A percentile compares a stretch with the other conserved stretches of the same genome.
phyloP scores from a whole-genome alignment of 192 early-diverging fungal species.

The Coemansia sp. region DNA sequence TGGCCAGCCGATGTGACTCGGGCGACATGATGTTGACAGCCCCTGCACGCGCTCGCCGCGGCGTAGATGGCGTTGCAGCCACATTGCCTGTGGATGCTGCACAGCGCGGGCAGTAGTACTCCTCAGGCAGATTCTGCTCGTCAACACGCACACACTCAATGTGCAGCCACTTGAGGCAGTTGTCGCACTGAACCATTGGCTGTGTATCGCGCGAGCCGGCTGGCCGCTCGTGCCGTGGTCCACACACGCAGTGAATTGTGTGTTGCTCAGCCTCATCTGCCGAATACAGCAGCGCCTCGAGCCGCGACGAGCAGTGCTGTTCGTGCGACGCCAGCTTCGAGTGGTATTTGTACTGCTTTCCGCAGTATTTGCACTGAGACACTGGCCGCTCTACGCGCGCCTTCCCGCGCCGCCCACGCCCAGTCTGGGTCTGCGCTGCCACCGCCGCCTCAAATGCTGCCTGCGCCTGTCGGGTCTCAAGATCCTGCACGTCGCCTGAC shows the following conservation, averaged over 20 bases:
- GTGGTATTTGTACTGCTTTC: slow-evolving; percentile 65
- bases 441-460: slow-evolving; percentile 34
- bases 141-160: slow-evolving; percentile 65
- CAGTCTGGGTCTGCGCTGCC: slow-evolving; percentile 23
- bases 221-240: slow-evolving; percentile 44
- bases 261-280: slow-evolving; percentile 54
- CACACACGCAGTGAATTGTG: slow-evolving; percentile 55
- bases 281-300: slow-evolving; percentile 56
- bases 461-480: slow-evolving; percentile 26
- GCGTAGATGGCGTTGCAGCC: slow-evolving; percentile 25
- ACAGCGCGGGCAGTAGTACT: slow-evolving; percentile 66
- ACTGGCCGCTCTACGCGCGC: slow-evolving; percentile 20
- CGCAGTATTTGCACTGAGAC: slow-evolving; percentile 61
- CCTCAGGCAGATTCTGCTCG: slow-evolving; percentile 58
- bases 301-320: slow-evolving; percentile 56
- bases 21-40: slow-evolving; percentile 39
- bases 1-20: slow-evolving; percentile 41
- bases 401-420: slow-evolving; percentile 17
- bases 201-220: slow-evolving; percentile 44
- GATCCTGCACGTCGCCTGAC: not conserved
- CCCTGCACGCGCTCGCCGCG: slow-evolving; percentile 12
- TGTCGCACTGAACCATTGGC: slow-evolving; percentile 76
- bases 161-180: slow-evolving; percentile 72
- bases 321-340: slow-evolving; percentile 62
- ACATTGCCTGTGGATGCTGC: slow-evolving; percentile 1